Percentiles rank a stretch among this genome's conserved stretches.
Conservation (phyloP, 2,329 filamentous ascomycete genomes). For the Xylariaceae sp. region DNA sequence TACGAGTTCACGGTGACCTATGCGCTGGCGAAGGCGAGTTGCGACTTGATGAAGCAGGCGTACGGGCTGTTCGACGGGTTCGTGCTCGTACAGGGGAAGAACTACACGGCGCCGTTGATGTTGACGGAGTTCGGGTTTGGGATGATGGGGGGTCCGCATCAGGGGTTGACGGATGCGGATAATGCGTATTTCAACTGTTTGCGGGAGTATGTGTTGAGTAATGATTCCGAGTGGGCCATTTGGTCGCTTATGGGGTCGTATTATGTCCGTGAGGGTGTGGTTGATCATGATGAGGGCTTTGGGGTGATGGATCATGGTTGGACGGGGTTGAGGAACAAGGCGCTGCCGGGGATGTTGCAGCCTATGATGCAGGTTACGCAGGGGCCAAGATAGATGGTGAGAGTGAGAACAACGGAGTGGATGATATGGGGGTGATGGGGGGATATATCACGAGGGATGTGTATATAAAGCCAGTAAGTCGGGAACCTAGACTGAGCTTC, state of each 20-base stretch:
- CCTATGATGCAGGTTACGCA: constrained; percentile 39
- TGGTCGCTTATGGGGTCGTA: constrained; percentile 57
- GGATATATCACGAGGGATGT: not conserved
- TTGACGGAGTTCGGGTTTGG: constrained; percentile 56
- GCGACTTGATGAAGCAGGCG: constrained; percentile 37
- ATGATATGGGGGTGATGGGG: not conserved
- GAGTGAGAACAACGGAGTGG: not conserved
- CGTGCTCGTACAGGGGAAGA: constrained; percentile 43
- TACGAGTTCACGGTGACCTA: constrained; percentile 52
- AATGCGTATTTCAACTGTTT: constrained; percentile 48
- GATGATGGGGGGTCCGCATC: constrained; percentile 38
- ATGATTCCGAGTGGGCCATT: constrained; percentile 55
- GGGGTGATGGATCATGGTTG: constrained; percentile 44
- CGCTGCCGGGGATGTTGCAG: constrained; percentile 28
- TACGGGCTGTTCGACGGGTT: constrained; percentile 49
- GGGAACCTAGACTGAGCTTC: not conserved
- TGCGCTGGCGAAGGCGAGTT: constrained; percentile 38
- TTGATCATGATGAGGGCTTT: constrained; percentile 50
- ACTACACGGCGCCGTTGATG: constrained; percentile 50
- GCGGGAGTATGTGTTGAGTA: constrained; percentile 46
- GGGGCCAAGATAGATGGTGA: constrained; percentile 31
- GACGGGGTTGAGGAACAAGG: constrained; percentile 37
- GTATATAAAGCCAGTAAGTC: not conserved
- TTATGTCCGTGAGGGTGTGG: constrained; percentile 46
- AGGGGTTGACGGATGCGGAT: constrained; percentile 42